Evolutionary conservation across 176 grass and related monocot species (phyloP).

Genomic region (Miscanthus lutarioriparius): DNA sequence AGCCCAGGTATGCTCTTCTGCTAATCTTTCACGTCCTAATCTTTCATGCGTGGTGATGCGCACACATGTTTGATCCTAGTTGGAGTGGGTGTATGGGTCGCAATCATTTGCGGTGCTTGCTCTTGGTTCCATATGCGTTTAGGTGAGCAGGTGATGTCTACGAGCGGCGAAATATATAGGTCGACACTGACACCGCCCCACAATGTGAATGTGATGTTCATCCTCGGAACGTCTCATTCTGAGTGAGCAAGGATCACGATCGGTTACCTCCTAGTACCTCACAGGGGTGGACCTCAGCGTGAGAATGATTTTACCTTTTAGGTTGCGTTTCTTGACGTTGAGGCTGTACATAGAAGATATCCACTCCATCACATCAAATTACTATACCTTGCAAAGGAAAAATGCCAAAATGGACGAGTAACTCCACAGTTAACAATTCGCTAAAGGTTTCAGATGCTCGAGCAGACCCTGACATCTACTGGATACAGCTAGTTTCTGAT

Average conservation of each 20-base stretch:
- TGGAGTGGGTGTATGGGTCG: slow-evolving; percentile 8
- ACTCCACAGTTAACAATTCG: no score
- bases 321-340: no score
- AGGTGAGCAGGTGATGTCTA: slow-evolving; percentile 36
- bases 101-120: background rate
- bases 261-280: background rate
- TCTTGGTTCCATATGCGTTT: slow-evolving; percentile 30
- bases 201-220: background rate
- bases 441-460: no score
- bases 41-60: background rate
- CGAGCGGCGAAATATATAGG: background rate
- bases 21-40: background rate
- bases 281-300: background rate
- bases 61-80: background rate
- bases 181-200: background rate
- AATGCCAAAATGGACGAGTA: background rate
- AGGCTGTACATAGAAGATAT: background rate
- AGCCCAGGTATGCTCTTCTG: background rate
- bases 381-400: background rate
- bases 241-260: background rate
- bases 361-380: background rate
- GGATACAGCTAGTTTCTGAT: no score
- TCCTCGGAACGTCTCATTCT: background rate
- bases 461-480: no score
- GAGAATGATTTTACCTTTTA: background rate